phyloP scores from a whole-genome alignment of 352 stramenopile species.

The Phytopythium mirpurense region DNA sequence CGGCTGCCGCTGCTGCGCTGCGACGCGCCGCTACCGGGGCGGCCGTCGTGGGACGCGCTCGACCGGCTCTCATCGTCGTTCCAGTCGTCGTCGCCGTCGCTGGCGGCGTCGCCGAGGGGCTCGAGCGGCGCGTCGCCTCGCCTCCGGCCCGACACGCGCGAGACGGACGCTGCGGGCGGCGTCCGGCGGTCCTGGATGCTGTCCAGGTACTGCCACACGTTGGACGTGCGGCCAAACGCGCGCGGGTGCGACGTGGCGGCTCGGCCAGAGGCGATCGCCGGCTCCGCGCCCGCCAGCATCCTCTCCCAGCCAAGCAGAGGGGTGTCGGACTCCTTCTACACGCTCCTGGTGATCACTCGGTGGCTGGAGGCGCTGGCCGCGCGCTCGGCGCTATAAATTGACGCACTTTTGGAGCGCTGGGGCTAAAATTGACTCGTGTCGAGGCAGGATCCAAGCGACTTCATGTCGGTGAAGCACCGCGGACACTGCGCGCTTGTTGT shows the following conservation, averaged over 20 bases:
- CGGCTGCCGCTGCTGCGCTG: background rate
- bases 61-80: background rate
- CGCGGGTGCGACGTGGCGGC: slow-evolving; percentile 22
- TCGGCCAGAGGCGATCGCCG: slow-evolving; percentile 2
- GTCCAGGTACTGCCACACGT: slow-evolving; percentile 71
- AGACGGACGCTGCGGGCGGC: background rate
- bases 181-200: slow-evolving; percentile 35
- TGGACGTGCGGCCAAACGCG: slow-evolving; percentile 60
- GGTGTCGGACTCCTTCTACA: no score
- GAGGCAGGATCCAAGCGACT: no score
- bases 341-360: no score
- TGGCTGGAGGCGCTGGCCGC: background rate
- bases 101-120: slow-evolving; percentile 5
- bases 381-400: slow-evolving; percentile 1
- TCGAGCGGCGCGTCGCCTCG: slow-evolving; percentile 7
- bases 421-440: background rate
- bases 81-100: slow-evolving; percentile 10
- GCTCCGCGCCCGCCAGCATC: slow-evolving; percentile 9
- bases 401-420: background rate
- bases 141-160: background rate
- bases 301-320: background rate
- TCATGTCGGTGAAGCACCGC: no score
- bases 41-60: background rate
- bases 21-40: background rate
- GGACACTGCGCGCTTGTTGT: no score